These are phyloP conservation scores for Biscutella laevigata DNA, from an alignment of 441 rosid genomes.

Conservation along the genomic window DNA sequence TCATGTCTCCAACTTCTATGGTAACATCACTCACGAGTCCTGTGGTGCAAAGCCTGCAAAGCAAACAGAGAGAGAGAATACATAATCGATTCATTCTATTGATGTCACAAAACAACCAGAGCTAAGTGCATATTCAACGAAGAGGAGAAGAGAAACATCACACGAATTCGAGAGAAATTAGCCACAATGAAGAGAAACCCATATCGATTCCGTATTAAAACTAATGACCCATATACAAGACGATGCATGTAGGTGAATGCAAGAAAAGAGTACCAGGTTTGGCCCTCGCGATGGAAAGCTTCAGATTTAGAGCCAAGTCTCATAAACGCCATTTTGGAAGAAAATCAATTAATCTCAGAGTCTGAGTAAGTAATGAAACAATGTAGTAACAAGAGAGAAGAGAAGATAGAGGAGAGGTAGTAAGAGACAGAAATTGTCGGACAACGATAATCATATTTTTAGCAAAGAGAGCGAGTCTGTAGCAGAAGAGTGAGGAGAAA, in stretches of 20 bases:
- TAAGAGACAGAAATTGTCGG: not conserved
- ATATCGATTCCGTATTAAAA: not conserved
- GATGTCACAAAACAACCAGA: not conserved
- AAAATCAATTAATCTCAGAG: constrained; percentile 4
- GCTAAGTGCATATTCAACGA: not conserved
- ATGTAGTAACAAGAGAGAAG: constrained; percentile 1
- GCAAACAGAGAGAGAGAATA: not conserved
- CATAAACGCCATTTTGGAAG: constrained; percentile 37
- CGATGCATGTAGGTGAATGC: not conserved
- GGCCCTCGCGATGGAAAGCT: constrained; percentile 43
- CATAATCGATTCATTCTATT: not conserved
- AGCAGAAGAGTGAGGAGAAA: constrained; percentile 35
- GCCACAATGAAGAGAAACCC: not conserved
- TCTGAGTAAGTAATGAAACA: constrained; percentile 15
- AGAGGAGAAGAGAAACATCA: not conserved
- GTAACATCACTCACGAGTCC: constrained; percentile 64
- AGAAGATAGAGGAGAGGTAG: not conserved
- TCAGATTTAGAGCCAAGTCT: constrained; percentile 49
- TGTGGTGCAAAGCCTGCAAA: constrained; percentile 48
- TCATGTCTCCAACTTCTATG: constrained; percentile 44
- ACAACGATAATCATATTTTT: not conserved
- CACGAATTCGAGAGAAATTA: not conserved
- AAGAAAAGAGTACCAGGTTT: constrained; percentile 32
- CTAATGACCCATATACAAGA: not conserved
- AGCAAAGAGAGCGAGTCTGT: constrained; percentile 33